A percentile compares a stretch with the other conserved stretches of the same genome.
phyloP scores from a whole-genome alignment of 2,329 filamentous ascomycete genomes.

The Xylariales sp. region DNA sequence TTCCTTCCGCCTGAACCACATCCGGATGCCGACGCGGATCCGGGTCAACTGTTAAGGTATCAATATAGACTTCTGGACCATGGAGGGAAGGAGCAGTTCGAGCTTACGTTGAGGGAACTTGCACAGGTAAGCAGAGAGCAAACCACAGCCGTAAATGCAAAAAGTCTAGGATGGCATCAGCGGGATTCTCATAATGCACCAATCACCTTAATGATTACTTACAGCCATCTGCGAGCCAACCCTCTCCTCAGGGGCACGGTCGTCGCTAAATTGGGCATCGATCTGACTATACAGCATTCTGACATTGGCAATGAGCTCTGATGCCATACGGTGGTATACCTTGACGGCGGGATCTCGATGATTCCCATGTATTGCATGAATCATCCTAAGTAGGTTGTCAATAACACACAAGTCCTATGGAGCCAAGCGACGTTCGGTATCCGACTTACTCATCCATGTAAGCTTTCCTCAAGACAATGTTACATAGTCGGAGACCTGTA shows the following conservation, averaged over 20 bases:
- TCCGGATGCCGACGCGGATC: constrained; percentile 29
- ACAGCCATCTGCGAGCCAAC: constrained; percentile 50
- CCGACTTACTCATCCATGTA: constrained; percentile 44
- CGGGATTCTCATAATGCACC: not conserved
- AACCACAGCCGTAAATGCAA: constrained; percentile 50
- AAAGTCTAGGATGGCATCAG: constrained; percentile 31
- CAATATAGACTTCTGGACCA: no score
- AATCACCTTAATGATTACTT: constrained; percentile 13
- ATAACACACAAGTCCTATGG: no score
- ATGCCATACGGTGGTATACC: constrained; percentile 40
- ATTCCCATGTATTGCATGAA: constrained; percentile 35
- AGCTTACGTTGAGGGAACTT: constrained; percentile 45
- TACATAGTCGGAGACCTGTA: constrained; percentile 51
- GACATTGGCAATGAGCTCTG: constrained; percentile 46
- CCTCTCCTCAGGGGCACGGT: constrained; percentile 40
- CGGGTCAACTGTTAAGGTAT: no score
- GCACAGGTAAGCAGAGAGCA: constrained; percentile 47
- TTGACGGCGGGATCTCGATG: constrained; percentile 23
- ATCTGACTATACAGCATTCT: constrained; percentile 44
- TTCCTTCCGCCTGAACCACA: constrained; percentile 35
- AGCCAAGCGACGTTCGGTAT: no score
- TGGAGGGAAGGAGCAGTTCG: no score
- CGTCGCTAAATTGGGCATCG: constrained; percentile 41
- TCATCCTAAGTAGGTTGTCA: constrained; percentile 39
- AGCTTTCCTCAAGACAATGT: constrained; percentile 51